These are phyloP conservation scores for Oryza brachyantha DNA, from an alignment of 176 grass and related monocot species.

Conservation along the genomic window DNA sequence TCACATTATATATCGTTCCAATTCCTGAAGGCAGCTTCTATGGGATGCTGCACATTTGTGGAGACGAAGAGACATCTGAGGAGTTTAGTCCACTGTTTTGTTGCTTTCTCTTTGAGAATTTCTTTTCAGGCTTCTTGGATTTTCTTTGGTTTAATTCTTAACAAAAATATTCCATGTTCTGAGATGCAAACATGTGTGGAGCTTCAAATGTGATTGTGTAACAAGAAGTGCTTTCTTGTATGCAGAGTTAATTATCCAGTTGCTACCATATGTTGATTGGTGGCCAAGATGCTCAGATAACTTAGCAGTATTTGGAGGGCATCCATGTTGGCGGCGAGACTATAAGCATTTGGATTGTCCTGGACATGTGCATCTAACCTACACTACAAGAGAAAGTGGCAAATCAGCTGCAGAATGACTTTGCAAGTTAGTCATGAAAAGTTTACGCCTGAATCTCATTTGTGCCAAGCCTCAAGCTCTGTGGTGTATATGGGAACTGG, in stretches of 20 bases:
- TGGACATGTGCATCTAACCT: constrained; percentile 41
- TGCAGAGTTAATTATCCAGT: constrained; percentile 49
- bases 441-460: constrained; percentile 43
- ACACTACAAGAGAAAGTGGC: constrained; percentile 38
- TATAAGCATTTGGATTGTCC: constrained; percentile 40
- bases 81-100: background rate
- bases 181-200: background rate
- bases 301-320: constrained; percentile 40
- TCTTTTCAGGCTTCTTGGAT: background rate
- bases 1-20: constrained; percentile 40
- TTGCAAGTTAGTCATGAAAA: constrained; percentile 52
- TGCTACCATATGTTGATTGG: constrained; percentile 48
- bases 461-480: constrained; percentile 27
- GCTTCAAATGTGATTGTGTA: background rate
- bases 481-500: background rate
- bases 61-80: constrained; percentile 51
- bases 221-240: background rate
- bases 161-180: background rate
- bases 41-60: constrained; percentile 27
- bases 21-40: constrained; percentile 39
- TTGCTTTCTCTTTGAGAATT: background rate
- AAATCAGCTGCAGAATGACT: constrained; percentile 44
- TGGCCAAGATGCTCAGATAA: constrained; percentile 39
- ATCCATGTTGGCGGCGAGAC: constrained; percentile 49
- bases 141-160: background rate